phyloP scores from a whole-genome alignment of 495 filamentous ascomycete species.

The Aspergillus egyptiacus region DNA sequence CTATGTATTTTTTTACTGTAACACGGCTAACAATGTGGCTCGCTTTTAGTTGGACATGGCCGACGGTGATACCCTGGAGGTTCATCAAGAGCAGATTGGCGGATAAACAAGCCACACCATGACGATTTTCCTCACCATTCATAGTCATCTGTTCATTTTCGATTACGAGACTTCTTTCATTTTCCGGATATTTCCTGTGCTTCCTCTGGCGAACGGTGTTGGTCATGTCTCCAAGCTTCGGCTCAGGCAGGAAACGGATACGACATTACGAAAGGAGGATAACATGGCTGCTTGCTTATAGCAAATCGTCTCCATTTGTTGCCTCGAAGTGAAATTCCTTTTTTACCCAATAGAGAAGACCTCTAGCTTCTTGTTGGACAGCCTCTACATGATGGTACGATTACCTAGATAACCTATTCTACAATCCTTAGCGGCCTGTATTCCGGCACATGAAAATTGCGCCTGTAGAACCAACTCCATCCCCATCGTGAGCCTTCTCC shows the following conservation, averaged over 20 bases:
- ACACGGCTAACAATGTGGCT: slow-evolving; percentile 6
- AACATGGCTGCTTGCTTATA: background rate
- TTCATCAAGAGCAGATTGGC: slow-evolving; percentile 98
- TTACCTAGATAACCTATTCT: background rate
- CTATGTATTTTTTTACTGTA: background rate
- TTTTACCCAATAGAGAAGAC: background rate
- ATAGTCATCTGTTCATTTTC: background rate
- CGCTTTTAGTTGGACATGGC: slow-evolving; percentile 82
- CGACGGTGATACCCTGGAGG: slow-evolving; percentile 94
- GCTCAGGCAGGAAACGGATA: no score
- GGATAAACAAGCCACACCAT: no score
- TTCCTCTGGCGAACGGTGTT: no score
- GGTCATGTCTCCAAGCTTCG: no score
- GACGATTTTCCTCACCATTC: slow-evolving; percentile 2
- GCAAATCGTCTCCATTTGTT: background rate
- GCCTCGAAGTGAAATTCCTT: background rate
- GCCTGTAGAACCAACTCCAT: background rate
- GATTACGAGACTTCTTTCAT: background rate
- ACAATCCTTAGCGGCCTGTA: background rate
- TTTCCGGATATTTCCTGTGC: background rate
- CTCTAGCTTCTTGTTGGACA: no score
- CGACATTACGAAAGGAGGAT: background rate
- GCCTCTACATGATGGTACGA: no score
- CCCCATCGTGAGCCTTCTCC: background rate
- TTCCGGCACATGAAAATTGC: background rate